phyloP scores from a whole-genome alignment of 257 asterid genomes.

The Solanum pennellii region DNA sequence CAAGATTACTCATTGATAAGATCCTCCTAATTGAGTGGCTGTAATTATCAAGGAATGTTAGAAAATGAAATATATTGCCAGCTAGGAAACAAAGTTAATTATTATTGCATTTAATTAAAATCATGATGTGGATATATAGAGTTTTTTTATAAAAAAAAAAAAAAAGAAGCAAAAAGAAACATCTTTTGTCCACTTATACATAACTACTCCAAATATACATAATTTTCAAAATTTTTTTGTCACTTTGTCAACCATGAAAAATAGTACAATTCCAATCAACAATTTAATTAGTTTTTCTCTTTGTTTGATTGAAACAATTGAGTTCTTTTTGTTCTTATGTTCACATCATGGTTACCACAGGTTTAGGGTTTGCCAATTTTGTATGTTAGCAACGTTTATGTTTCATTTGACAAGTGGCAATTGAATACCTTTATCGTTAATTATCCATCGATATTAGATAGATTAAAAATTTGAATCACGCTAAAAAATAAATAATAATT shows the following conservation, averaged over 20 bases:
- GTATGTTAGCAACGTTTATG: not conserved
- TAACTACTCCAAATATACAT: not conserved
- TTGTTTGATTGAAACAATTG: not conserved
- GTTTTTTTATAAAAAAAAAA: not conserved
- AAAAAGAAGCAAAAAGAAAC: not conserved
- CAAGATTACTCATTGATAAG: not conserved
- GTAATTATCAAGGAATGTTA: not conserved
- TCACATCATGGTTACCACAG: not conserved
- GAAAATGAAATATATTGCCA: not conserved
- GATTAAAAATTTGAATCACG: rapidly evolving
- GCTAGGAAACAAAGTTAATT: not conserved
- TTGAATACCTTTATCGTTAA: rapidly evolving
- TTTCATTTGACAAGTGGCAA: not conserved
- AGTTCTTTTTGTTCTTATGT: not conserved
- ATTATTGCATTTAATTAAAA: not conserved
- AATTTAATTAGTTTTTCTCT: not conserved
- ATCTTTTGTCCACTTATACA: not conserved
- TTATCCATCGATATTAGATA: no score
- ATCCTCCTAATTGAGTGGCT: not conserved
- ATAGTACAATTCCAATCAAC: not conserved
- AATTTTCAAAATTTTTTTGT: not conserved
- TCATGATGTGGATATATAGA: not conserved
- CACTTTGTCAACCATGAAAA: not conserved
- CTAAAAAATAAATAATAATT: not conserved
- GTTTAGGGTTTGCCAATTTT: not conserved